phyloP scores from a whole-genome alignment of 225 moss, liverwort and hornwort species.

The Marchantia paleacea region DNA sequence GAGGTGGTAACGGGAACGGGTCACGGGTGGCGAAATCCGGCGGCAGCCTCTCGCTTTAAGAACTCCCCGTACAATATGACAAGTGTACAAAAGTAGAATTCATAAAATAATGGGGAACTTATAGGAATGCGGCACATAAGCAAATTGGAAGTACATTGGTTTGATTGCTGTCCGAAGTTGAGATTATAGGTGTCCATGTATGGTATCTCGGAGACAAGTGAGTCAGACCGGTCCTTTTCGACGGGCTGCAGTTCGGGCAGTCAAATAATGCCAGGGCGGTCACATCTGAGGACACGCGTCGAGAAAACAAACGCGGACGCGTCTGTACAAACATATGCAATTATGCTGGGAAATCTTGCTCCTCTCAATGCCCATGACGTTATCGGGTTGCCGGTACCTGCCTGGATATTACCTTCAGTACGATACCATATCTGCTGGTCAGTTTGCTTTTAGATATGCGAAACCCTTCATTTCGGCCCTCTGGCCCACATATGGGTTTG shows the following conservation, averaged over 20 bases:
- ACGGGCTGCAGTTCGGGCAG: background rate
- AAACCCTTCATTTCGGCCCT: too few relatives aligned
- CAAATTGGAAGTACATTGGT: background rate
- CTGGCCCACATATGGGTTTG: too few relatives aligned
- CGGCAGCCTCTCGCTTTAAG: background rate
- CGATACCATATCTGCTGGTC: background rate
- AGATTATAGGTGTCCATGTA: slow-evolving; percentile 1
- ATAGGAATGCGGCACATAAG: background rate
- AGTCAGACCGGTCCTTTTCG: background rate
- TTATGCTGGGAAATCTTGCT: background rate
- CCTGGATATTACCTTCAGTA: background rate
- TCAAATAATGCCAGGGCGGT: background rate
- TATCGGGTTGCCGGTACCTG: background rate
- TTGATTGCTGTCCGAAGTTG: background rate
- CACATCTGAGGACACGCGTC: background rate
- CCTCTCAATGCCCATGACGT: background rate
- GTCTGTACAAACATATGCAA: background rate
- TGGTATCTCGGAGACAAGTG: background rate
- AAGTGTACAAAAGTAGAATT: background rate
- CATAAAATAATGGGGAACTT: background rate
- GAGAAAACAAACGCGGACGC: background rate
- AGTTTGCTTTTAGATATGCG: background rate
- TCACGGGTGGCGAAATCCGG: background rate
- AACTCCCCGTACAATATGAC: background rate
- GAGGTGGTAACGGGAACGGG: too few relatives aligned